A percentile compares a stretch with the other conserved stretches of the same genome.
Evolutionary conservation across 2,329 filamentous ascomycete genomes (phyloP).

Genomic region (Sporothrix mexicana): DNA sequence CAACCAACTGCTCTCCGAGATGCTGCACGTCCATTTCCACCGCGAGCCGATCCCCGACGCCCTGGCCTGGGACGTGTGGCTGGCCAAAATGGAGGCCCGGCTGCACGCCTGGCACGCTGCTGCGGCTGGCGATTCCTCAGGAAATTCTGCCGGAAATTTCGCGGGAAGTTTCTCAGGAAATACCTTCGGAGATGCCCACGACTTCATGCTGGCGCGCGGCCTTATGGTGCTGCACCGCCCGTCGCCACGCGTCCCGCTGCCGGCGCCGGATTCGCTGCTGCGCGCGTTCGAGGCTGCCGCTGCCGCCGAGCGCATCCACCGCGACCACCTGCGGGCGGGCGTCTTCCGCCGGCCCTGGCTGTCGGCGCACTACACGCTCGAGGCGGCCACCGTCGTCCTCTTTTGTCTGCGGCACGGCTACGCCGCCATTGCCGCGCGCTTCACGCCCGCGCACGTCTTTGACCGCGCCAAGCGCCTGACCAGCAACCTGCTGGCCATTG

Average conservation of each 20-base stretch:
- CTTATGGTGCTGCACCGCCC: conserved; percentile 36
- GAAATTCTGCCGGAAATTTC: too few species aligned
- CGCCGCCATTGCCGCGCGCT: conserved; percentile 42
- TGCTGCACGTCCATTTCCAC: conserved; percentile 37
- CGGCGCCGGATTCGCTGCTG: conserved; percentile 31
- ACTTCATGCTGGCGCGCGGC: conserved; percentile 31
- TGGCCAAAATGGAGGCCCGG: conserved; percentile 33
- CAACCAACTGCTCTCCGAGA: conserved; percentile 34
- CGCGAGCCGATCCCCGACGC: conserved; percentile 32
- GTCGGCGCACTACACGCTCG: conserved; percentile 36
- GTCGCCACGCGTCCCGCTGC: conserved; percentile 35
- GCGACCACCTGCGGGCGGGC: conserved; percentile 32
- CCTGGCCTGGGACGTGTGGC: conserved; percentile 35
- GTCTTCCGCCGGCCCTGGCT: conserved; percentile 37
- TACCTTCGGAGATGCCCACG: background rate
- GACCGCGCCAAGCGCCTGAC: conserved; percentile 45
- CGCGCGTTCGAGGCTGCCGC: conserved; percentile 36
- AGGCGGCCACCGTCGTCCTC: conserved; percentile 40
- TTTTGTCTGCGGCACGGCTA: conserved; percentile 44
- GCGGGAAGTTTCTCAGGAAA: too few species aligned
- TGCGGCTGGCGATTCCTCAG: background rate
- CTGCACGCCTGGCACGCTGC: conserved; percentile 31
- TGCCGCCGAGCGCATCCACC: conserved; percentile 35
- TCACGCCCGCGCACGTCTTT: conserved; percentile 42
- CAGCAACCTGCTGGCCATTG: conserved; percentile 43